A percentile compares a stretch with the other conserved stretches of the same genome.
Conservation (phyloP, 805 yeast genomes). For the Wickerhamomyces alni region DNA sequence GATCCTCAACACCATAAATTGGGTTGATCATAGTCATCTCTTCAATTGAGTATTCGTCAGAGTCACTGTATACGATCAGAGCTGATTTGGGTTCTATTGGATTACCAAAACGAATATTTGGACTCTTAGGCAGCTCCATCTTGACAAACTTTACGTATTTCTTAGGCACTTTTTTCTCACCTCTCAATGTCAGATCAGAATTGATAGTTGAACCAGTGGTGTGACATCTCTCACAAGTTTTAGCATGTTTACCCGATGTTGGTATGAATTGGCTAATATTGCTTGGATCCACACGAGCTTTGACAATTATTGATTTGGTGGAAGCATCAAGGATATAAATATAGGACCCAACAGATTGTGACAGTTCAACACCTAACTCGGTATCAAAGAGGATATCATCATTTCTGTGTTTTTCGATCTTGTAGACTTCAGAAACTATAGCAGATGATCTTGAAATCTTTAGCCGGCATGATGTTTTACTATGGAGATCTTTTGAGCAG, state of each 20-base stretch:
- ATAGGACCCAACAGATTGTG: slow-evolving; percentile 4
- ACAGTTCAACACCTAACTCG: slow-evolving; percentile 7
- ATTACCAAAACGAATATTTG: too few species aligned
- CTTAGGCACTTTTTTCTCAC: too few species aligned
- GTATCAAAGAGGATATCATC: slow-evolving; percentile 11
- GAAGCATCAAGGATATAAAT: slow-evolving; percentile 6
- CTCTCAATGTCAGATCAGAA: too few species aligned
- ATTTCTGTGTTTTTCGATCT: slow-evolving; percentile 2
- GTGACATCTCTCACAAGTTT: too few species aligned
- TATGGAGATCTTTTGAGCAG: neutral
- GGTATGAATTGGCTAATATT: too few species aligned
- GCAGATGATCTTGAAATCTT: slow-evolving; percentile 1
- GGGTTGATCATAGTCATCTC: slow-evolving; percentile 3
- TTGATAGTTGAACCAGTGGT: too few species aligned
- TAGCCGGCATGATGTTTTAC: neutral
- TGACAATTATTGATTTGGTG: slow-evolving; percentile 3
- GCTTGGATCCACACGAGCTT: neutral
- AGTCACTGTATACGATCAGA: too few species aligned
- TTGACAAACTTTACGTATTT: too few species aligned
- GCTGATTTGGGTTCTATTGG: too few species aligned
- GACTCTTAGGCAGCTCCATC: too few species aligned
- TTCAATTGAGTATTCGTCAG: too few species aligned
- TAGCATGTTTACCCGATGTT: neutral
- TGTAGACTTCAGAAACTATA: neutral
- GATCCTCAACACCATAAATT: slow-evolving; percentile 4